phyloP scores from a whole-genome alignment of 2,329 filamentous ascomycete genomes.

The Fusarium sp. region DNA sequence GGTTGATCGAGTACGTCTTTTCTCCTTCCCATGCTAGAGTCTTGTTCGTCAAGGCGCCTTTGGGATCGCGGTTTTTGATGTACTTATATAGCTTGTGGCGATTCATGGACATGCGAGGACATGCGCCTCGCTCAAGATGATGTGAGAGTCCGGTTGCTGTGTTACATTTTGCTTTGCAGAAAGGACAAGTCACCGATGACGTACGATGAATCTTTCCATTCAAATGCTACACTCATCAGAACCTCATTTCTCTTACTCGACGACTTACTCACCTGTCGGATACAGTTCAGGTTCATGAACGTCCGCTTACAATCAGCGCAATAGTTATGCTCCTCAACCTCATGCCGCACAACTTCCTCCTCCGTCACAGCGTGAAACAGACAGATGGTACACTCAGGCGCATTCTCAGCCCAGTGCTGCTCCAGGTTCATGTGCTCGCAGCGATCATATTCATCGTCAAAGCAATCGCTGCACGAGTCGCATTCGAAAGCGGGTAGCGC shows the following conservation, averaged over 20 bases:
- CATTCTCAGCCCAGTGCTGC: constrained; percentile 44
- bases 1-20: constrained; percentile 51
- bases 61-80: constrained; percentile 59
- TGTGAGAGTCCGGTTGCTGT: constrained; percentile 66
- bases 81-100: constrained; percentile 61
- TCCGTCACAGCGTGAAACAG: constrained; percentile 4
- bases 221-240: constrained; percentile 59
- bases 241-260: rapidly evolving
- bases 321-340: constrained; percentile 48
- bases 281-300: constrained; percentile 47
- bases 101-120: constrained; percentile 60
- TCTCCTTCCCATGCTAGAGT: constrained; percentile 58
- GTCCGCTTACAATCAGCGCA: constrained; percentile 50
- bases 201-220: constrained; percentile 61
- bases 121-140: constrained; percentile 68
- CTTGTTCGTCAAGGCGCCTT: constrained; percentile 62
- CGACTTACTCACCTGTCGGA: constrained; percentile 17
- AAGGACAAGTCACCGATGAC: constrained; percentile 59
- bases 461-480: constrained; percentile 44
- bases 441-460: constrained; percentile 36
- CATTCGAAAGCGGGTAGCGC: constrained; percentile 45
- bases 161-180: constrained; percentile 60
- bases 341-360: constrained; percentile 41
- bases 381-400: constrained; percentile 46
- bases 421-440: constrained; percentile 48